Evolutionary conservation across 179 eudicot genomes (phyloP), one percentile per base, ranked within the genome.

Genomic region (Monotropa hypopitys): DNA sequence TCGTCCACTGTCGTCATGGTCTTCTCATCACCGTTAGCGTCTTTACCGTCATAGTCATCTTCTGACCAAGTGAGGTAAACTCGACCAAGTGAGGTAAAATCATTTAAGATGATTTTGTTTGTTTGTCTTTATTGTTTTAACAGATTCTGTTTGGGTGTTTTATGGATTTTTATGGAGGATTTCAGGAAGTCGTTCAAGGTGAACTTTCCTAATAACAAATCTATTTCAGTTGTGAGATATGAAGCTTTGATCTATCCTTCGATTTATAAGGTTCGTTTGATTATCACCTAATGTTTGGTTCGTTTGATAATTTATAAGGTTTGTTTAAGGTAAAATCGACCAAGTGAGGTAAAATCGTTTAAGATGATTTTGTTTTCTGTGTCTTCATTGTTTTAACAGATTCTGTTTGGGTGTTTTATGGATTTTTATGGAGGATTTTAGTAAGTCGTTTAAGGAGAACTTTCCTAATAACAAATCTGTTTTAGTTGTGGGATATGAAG

Each of bases 171-270:
- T 42, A 82, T 81, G 84, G 81, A 82, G 76, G 81, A 82, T 5
- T 78, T 78, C 84, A 74, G 84, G 81, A 82, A 74, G 38, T 45
- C 69, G 16, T 78, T 13, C 57, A 82, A 74, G 53, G 84, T 78
- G 84, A 81, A 81, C 54, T 66, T 72, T 77, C 84, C 84, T 53
- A 80, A 81, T 33, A 81, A 77, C 84, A 82, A 82, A 82, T 38
- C 84, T 4, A 68, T 78, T 70, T 15, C 79, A 20, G 81, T n/a
- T 69, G 81, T 82, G 63, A 26, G 84, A 54, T 67, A 15, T 26
- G 10, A 53, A 42, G 28, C 30, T 54, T 56, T 35, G 42, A 61
- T 62, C 53, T 30, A 16, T 23, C n/a, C 35, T 54, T 45, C 43
- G 51, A 38, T 74, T 40, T 42, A 61, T 28, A 13, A 73, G 20